Conservation (phyloP, 2,329 filamentous ascomycete species). For the Didymella pomorum region DNA sequence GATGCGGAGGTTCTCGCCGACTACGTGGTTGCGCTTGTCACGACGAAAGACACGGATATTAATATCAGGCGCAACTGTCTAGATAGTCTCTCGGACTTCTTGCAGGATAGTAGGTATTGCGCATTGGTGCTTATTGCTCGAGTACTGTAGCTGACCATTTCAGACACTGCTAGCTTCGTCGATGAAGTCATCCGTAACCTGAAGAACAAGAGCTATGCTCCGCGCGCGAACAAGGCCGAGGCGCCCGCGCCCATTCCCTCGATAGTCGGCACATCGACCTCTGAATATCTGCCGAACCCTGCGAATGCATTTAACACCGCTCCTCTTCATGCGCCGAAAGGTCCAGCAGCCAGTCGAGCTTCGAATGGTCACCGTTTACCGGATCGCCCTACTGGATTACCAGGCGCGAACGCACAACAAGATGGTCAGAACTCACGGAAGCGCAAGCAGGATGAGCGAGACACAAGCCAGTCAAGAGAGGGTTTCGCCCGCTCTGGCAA, state of each 20-base stretch:
- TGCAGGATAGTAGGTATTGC: slow-evolving; percentile 67
- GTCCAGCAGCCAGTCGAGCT: slow-evolving; percentile 30
- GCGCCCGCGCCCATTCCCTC: slow-evolving; percentile 35
- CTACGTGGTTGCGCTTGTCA: slow-evolving; percentile 80
- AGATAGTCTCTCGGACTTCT: slow-evolving; percentile 76
- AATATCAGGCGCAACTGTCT: slow-evolving; percentile 73
- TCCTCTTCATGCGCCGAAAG: slow-evolving; percentile 35
- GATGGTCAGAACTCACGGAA: slow-evolving; percentile 57
- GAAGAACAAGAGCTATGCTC: slow-evolving; percentile 58
- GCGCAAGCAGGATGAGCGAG: slow-evolving; percentile 64
- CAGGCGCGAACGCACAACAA: slow-evolving; percentile 12
- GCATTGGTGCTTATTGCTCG: slow-evolving; percentile 1
- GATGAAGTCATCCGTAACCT: slow-evolving; percentile 75
- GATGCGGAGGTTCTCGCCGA: slow-evolving; percentile 84
- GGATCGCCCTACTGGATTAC: slow-evolving; percentile 24
- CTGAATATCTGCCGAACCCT: slow-evolving; percentile 29
- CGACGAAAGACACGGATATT: slow-evolving; percentile 67
- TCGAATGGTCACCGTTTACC: slow-evolving; percentile 21
- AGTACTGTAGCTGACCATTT: slow-evolving; percentile 18
- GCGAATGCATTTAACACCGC: slow-evolving; percentile 31
- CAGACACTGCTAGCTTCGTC: slow-evolving; percentile 70
- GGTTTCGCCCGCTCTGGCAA: slow-evolving; percentile 46
- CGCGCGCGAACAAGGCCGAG: slow-evolving; percentile 39
- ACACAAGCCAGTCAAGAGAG: slow-evolving; percentile 54
- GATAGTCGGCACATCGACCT: slow-evolving; percentile 32